These are phyloP conservation scores for Paramecium caudatum DNA, from an alignment of 73 alveolate species.

Conservation along the genomic window DNA sequence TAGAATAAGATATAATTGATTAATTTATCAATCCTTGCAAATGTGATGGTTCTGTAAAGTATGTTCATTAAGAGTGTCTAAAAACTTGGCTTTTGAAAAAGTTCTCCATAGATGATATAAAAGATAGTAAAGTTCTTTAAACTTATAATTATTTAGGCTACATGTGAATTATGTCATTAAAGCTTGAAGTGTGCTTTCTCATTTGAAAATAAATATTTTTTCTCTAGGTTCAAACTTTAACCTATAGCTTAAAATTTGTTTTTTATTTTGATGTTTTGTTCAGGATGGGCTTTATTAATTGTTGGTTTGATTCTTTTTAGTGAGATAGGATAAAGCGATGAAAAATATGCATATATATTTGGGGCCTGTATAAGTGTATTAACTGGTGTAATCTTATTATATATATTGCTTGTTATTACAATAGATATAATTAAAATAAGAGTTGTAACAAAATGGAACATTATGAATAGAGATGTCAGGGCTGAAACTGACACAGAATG, in stretches of 20 bases:
- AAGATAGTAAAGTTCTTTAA: constrained; percentile 30
- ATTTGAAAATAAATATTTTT: not conserved
- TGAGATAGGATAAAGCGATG: not conserved
- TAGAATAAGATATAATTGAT: constrained; percentile 68
- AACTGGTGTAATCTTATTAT: not conserved
- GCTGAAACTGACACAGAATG: not conserved
- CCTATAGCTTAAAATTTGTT: not conserved
- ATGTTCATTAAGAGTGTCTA: constrained; percentile 81
- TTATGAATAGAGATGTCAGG: not conserved
- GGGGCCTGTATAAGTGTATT: not conserved
- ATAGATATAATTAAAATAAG: not conserved
- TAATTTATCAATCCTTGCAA: constrained; percentile 80
- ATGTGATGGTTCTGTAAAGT: constrained; percentile 82
- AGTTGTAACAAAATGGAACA: not conserved
- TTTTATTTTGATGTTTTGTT: no score
- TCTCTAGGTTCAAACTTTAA: not conserved
- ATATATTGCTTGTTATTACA: not conserved
- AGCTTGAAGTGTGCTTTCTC: not conserved
- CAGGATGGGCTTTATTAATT: no score
- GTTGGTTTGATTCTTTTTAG: no score
- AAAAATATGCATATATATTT: constrained; percentile 17
- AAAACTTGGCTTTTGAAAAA: constrained; percentile 78
- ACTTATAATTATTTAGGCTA: constrained; percentile 16
- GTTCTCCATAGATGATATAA: not conserved
- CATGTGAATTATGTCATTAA: constrained; percentile 45